Conservation (phyloP, 768 basidiomycete species). For the Tubosaeta brunneosetosa region DNA sequence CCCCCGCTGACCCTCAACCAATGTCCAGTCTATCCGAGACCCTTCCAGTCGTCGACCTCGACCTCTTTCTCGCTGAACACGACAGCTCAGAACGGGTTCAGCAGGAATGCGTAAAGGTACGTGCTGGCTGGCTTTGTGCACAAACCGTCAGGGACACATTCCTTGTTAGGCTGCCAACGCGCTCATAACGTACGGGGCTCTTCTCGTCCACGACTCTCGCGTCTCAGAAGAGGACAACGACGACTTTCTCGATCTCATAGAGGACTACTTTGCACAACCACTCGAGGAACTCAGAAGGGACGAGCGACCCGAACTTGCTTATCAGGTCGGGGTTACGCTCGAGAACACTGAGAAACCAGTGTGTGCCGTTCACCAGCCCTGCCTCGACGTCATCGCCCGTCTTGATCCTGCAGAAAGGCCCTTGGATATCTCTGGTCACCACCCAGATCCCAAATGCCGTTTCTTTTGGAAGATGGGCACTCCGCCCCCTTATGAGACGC, state of each 20-base stretch:
- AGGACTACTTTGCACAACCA: constrained; percentile 89
- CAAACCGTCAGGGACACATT: background rate
- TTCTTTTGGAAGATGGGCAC: constrained; percentile 88
- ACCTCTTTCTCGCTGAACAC: constrained; percentile 55
- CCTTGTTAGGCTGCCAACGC: constrained; percentile 68
- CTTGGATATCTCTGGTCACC: constrained; percentile 72
- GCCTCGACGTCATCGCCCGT: constrained; percentile 69
- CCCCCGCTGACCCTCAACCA: constrained; percentile 7
- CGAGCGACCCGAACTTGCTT: constrained; percentile 79
- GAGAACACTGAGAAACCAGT: constrained; percentile 93
- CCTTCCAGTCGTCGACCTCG: constrained; percentile 74
- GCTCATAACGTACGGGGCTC: constrained; percentile 78
- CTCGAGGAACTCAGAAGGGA: constrained; percentile 60
- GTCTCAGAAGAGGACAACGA: constrained; percentile 80
- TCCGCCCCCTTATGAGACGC: constrained; percentile 69
- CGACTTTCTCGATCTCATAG: constrained; percentile 81
- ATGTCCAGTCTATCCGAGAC: constrained; percentile 41
- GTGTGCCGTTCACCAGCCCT: constrained; percentile 80
- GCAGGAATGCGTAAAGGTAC: constrained; percentile 65
- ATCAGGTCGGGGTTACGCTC: constrained; percentile 93
- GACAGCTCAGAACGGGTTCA: constrained; percentile 43
- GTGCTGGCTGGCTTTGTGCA: constrained; percentile 1
- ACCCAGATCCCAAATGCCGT: constrained; percentile 91
- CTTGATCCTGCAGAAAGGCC: constrained; percentile 80
- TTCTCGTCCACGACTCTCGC: constrained; percentile 80